phyloP scores from a whole-genome alignment of 441 rosid species.

The Syzygium syzygioides region DNA sequence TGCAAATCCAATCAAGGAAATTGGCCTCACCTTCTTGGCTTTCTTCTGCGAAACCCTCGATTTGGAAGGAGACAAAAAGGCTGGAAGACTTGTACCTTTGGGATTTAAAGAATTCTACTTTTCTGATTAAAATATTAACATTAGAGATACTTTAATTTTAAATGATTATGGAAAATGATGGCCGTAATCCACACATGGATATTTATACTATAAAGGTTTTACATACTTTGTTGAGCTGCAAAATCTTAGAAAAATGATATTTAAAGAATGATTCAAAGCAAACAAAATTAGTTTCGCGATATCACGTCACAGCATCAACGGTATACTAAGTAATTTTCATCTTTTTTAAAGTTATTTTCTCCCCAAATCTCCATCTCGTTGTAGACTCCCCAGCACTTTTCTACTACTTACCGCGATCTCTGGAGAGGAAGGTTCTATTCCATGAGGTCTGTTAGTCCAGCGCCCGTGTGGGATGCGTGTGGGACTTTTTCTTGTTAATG shows the following conservation, averaged over 20 bases:
- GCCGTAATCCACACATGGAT: not conserved
- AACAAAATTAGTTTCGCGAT: not conserved
- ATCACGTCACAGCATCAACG: not conserved
- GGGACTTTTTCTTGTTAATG: not conserved
- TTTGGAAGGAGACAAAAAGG: not conserved
- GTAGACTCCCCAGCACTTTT: not conserved
- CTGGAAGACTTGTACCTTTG: not conserved
- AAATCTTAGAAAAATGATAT: not conserved
- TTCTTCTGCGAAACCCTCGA: not conserved
- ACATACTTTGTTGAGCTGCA: not conserved
- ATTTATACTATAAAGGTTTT: not conserved
- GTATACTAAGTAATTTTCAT: not conserved
- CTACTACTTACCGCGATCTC: accelerated
- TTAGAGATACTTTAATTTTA: not conserved
- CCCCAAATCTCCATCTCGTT: not conserved
- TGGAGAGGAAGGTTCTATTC: not conserved
- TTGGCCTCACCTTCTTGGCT: not conserved
- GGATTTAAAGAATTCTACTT: not conserved
- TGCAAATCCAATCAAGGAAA: not conserved
- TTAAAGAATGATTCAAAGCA: not conserved
- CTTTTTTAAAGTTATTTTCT: not conserved
- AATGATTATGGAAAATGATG: not conserved
- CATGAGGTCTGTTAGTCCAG: not conserved
- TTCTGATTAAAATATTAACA: not conserved
- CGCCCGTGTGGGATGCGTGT: not conserved